Base-by-base conservation (phyloP, 768 basidiomycete species). In the Lyophyllum atratum region DNA sequence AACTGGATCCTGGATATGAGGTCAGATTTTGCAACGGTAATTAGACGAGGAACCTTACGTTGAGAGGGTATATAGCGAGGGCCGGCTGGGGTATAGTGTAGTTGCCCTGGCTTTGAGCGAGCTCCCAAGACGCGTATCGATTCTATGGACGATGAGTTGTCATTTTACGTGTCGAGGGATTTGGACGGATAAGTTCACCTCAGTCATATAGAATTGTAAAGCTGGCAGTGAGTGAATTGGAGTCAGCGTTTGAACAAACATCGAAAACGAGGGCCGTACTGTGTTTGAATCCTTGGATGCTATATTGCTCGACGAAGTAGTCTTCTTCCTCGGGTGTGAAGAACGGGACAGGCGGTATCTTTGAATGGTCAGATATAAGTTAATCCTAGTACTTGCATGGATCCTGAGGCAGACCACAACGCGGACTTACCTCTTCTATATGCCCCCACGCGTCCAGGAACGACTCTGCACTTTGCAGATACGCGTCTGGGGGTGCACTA, bases 251-350 rank as follows among this genome's bases (percentile, higher is more conserved):
- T 19, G 45, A 15, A 24, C n/a, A 37, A 37, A 15, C 6, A 28
- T 19, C 46, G 8, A 11, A 37, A 12, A 73, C 0, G 14, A 47
- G 4, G 14, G 9, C 26, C 86, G 22, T 60, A 90, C 90, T 87
- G 54, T 84, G 66, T 49, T 75, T 72, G 63, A 90, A 90, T 0
- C 85, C 83, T 60, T 84, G 85, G 10, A 72, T 71, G 39, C 65
- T 64, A 60, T 82, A 90, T 59, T 85, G 82, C 49, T 87, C 78
- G 0, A 89, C 80, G 56, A 89, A 82, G 64, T 90, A 90, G 61
- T 86, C 81, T 63, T 91, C 89, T 67, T 91, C 86, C 10, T 80
- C 79, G 0, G 64, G 42, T 0, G 80, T 77, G 43, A 90, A 80
- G 69, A 85, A 90, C 0, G 84, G 80, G 47, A 88, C 77, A 0